Percentiles rank a stretch among this genome's conserved stretches.
Evolutionary conservation across 108 stramenopile species (phyloP).

Genomic region (Pseudonitzschia delicatissima): DNA sequence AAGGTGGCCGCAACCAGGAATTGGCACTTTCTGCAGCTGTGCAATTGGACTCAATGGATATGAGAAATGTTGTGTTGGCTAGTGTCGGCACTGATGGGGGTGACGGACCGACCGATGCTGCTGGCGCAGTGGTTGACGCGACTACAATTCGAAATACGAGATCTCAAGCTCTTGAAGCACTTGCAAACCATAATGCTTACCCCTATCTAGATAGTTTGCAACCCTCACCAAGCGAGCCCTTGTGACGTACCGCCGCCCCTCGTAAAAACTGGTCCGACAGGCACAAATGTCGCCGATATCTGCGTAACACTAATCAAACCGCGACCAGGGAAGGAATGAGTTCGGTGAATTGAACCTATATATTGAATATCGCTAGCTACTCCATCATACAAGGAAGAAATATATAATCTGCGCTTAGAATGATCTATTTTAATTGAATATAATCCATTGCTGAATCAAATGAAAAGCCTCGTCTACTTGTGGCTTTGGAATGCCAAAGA

Average conservation of each 20-base stretch:
- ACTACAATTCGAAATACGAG: slow-evolving; percentile 40
- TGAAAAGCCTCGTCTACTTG: not conserved
- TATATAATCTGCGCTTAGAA: too few species aligned
- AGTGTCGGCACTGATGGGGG: slow-evolving; percentile 86
- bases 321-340: not conserved
- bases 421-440: too few species aligned
- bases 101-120: slow-evolving; percentile 90
- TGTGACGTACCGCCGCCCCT: slow-evolving; percentile 22
- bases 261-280: slow-evolving; percentile 77
- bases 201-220: slow-evolving; percentile 37
- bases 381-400: too few species aligned
- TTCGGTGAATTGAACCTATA: not conserved
- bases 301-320: slow-evolving; percentile 60
- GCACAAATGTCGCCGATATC: slow-evolving; percentile 87
- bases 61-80: slow-evolving; percentile 72
- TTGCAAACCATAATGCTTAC: slow-evolving; percentile 70
- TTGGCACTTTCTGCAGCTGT: slow-evolving; percentile 70
- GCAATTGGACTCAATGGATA: slow-evolving; percentile 40
- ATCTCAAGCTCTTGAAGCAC: slow-evolving; percentile 45
- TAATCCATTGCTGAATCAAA: too few species aligned
- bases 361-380: too few species aligned
- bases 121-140: slow-evolving; percentile 83
- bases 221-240: not conserved
- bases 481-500: slow-evolving; percentile 13
- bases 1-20: slow-evolving; percentile 90